Evolutionary conservation across 768 basidiomycete genomes (phyloP).

Genomic region (Tylopilus felleus): DNA sequence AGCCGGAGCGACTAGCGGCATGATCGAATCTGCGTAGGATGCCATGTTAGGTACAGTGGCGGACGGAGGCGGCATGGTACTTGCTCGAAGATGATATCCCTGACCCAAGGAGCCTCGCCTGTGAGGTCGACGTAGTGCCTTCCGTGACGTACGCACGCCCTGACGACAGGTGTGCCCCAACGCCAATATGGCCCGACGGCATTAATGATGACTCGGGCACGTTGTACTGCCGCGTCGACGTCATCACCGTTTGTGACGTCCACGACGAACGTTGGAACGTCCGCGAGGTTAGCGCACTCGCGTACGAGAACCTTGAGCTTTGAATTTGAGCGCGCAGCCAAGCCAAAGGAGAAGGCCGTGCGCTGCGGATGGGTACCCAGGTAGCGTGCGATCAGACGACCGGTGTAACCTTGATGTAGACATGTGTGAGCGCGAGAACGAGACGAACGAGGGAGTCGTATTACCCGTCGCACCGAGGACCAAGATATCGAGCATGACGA

Average conservation of each 20-base stretch:
- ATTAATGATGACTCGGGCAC: constrained; percentile 68
- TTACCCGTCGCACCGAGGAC: constrained; percentile 67
- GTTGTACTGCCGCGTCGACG: constrained; percentile 55
- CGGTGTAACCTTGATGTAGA: constrained; percentile 54
- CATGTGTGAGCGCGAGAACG: constrained; percentile 10
- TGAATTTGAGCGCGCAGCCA: constrained; percentile 64
- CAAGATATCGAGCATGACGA: constrained; percentile 52
- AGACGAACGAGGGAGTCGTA: background rate
- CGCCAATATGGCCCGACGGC: constrained; percentile 72
- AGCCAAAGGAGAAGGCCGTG: constrained; percentile 56
- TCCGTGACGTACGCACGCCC: constrained; percentile 69
- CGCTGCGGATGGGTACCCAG: constrained; percentile 62
- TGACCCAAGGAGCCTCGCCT: constrained; percentile 68
- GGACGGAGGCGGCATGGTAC: constrained; percentile 24
- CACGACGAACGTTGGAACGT: constrained; percentile 47
- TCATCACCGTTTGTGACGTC: constrained; percentile 56
- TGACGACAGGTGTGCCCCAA: constrained; percentile 75
- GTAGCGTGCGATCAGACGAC: constrained; percentile 64
- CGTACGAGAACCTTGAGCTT: constrained; percentile 55
- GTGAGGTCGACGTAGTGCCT: constrained; percentile 86
- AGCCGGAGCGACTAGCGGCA: constrained; percentile 61
- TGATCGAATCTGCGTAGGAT: constrained; percentile 57
- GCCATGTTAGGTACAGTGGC: constrained; percentile 9
- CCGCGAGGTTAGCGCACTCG: constrained; percentile 40
- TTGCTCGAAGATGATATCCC: constrained; percentile 56